Evolutionary conservation across 371 early-diverging fungal species (phyloP), one percentile per base, ranked within the genome.

Genomic region (Mucor irregularis): DNA sequence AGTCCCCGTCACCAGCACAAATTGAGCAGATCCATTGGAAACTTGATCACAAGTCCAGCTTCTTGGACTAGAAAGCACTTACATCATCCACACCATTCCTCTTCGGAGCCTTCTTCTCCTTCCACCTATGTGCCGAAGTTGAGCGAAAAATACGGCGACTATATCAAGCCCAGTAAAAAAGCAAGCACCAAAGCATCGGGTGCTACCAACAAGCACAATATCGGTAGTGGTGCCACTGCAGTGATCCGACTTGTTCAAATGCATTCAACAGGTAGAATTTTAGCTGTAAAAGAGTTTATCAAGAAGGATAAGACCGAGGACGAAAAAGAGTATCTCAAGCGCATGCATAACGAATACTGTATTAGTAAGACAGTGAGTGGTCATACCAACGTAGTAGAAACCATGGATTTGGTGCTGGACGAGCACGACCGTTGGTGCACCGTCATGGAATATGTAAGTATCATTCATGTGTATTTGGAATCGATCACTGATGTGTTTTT

Each of bases 171-270:
- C 0, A 11, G 8, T 6, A 51, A 49, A 29, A 34, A 53, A 19
- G 29, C 53, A 11, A 30, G 39, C 16, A 38, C 38, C 16, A 66
- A 57, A 24, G 42, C 53, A 5, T 28, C 54, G 9, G 66, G 66
- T 14, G 50, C 66, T 2, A 66, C 65, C 11, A 86, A 85, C 49
- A 85, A 85, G 43, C 56, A 64, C 17, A 81, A 85, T 37, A 80
- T 78, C 52, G 90, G 93, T 25, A 96, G 95, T 55, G 97, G 97
- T 31, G 94, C 96, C 1, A 90, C 92, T 5, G 96, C 95, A 0
- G 90, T 94, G 2, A 95, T 97, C 33, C 86, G 91, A 33, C 75
- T 97, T 5, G 91, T 90, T 11, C 88, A 86, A 61, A 80, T 84
- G 61, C 64, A 71, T 51, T 9, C 45, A 21, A 42, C 56, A 11